Evolutionary conservation across 2,329 filamentous ascomycete genomes (phyloP).

Genomic region (Amylocarpus encephaloides): DNA sequence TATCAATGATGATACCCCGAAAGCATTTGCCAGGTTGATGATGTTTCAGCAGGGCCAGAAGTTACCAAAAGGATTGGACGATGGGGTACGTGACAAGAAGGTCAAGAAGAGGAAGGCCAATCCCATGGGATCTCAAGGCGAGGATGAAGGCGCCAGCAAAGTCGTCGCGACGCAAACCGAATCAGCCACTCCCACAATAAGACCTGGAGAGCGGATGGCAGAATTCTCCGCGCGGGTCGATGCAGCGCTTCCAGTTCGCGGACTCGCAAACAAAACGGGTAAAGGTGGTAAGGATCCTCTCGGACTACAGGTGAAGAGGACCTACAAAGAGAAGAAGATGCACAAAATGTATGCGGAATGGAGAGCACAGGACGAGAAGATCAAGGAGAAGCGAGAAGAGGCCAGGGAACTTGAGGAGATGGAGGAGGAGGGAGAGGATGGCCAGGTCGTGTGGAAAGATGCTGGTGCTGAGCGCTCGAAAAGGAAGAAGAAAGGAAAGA

Average conservation of each 20-base stretch:
- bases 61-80: slow-evolving; percentile 59
- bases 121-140: slow-evolving; percentile 11
- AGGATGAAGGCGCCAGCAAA: slow-evolving; percentile 14
- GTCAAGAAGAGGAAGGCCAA: slow-evolving; percentile 24
- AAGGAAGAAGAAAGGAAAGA: slow-evolving; percentile 25
- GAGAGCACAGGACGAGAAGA: slow-evolving; percentile 57
- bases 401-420: slow-evolving; percentile 28
- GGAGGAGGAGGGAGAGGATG: slow-evolving; percentile 27
- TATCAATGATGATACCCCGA: slow-evolving; percentile 71
- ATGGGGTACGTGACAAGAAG: slow-evolving; percentile 47
- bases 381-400: slow-evolving; percentile 28
- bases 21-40: slow-evolving; percentile 83
- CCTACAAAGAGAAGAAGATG: slow-evolving; percentile 80
- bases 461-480: slow-evolving; percentile 36
- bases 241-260: slow-evolving; percentile 69
- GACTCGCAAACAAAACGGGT: slow-evolving; percentile 56
- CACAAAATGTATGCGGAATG: slow-evolving; percentile 75
- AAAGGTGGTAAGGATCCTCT: slow-evolving; percentile 56
- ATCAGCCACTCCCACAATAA: slow-evolving; percentile 57
- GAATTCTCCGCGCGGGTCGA: slow-evolving; percentile 82
- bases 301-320: slow-evolving; percentile 62
- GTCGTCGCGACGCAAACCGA: slow-evolving; percentile 21
- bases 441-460: slow-evolving; percentile 52
- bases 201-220: slow-evolving; percentile 74
- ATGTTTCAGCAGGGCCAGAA: slow-evolving; percentile 59